These are phyloP conservation scores for Persicaria maculosa DNA, from an alignment of 148 eudicot species.

Conservation along the genomic window DNA sequence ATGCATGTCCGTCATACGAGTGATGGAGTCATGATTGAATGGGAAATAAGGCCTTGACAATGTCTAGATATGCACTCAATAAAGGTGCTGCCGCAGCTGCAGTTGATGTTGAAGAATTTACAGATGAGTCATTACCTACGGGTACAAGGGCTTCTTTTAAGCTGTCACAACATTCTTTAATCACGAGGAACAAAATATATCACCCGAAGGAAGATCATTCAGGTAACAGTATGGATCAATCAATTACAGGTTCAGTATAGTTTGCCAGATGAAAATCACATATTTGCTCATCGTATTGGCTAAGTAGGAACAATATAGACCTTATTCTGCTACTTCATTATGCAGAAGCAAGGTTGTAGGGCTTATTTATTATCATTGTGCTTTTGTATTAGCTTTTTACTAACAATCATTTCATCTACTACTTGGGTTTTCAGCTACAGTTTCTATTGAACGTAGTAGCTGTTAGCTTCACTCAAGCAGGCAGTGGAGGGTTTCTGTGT, in stretches of 20 bases:
- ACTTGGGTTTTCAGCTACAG: background rate
- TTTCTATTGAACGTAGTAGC: background rate
- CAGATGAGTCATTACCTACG: slow-evolving; percentile 19
- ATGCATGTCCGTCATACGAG: too few relatives aligned
- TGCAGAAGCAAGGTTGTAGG: background rate
- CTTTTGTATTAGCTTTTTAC: background rate
- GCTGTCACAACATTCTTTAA: slow-evolving; percentile 40
- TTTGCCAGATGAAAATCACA: background rate
- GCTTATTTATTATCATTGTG: background rate
- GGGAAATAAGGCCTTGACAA: slow-evolving; percentile 25
- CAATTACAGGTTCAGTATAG: background rate
- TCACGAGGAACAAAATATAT: slow-evolving; percentile 39
- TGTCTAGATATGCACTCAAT: slow-evolving; percentile 65
- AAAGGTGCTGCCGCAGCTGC: slow-evolving; percentile 75
- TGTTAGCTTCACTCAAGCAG: background rate
- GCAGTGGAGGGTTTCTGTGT: background rate
- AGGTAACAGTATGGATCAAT: slow-evolving; percentile 27
- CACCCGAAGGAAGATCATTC: slow-evolving; percentile 29
- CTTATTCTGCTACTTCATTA: background rate
- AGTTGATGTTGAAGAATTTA: slow-evolving; percentile 58
- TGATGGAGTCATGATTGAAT: background rate
- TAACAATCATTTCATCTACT: background rate
- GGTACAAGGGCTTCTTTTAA: slow-evolving; percentile 30
- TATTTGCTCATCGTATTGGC: background rate
- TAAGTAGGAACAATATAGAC: background rate